Base-by-base conservation (phyloP, 768 basidiomycete species). In the Lentinula lateritia region DNA sequence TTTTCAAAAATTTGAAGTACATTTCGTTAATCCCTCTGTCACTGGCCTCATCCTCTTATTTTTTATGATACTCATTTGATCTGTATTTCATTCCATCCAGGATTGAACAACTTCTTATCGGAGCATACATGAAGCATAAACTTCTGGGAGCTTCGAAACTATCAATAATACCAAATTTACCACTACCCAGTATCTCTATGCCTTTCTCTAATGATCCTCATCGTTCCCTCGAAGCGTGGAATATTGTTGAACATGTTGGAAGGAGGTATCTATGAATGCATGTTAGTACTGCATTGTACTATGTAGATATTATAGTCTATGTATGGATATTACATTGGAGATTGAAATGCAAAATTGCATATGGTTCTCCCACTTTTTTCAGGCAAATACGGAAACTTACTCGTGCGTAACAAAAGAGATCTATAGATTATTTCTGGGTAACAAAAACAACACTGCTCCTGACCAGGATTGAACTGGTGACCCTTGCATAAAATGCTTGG, bases 41-140 rank as follows among this genome's bases (percentile, higher is more conserved):
- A 28, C 28, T 28, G 28, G 28, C 28, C 28, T 28, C 28, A 28
- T 28, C 28, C 3, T 28, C 28, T 28, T 3, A 28, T 28, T 28
- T 28, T 28, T 23, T 23, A 23, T 23, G 23, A 23, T 23, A 23
- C 23, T 23, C 23, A 23, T 23, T 23, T 23, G 23, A 23, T 23
- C 23, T 23, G 23, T 23, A 23, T 23, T 23, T 28, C 28, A 28
- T 28, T 28, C 28, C 28, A 28, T 28, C 28, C 3, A 60, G 58
- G 13, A 60, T 60, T 13, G 58, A 60, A 50, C 58, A 60, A 23
- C 45, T 60, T 5, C 39, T 60, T 7, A 46, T 60, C 13, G 34
- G 39, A 38, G 45, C 58, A 38, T 60, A 60, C 20, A 16, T 60
- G 15, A 16, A 43, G 20, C 56, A 54, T 15, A 36, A 20, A 18